Evolutionary conservation across 306 rosid genomes (phyloP).

Genomic region (Leucaena leucocephala): DNA sequence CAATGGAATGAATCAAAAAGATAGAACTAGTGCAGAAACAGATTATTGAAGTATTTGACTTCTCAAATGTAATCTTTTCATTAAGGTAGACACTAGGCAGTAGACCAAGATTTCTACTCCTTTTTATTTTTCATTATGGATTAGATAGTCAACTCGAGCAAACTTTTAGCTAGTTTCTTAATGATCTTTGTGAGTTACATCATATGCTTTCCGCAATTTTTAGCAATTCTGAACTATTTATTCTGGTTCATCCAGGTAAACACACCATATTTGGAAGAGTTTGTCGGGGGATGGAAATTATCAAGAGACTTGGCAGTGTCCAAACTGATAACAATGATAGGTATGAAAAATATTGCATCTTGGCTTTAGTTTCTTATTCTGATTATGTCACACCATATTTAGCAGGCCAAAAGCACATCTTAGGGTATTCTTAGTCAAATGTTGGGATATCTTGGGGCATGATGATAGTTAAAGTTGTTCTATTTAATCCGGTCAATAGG

Average conservation of each 20-base stretch:
- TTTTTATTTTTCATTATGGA: neutral
- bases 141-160: neutral
- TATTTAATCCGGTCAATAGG: neutral
- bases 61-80: neutral
- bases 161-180: conserved; percentile 17
- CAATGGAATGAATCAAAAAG: neutral
- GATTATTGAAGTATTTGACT: neutral
- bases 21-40: neutral
- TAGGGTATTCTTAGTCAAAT: conserved; percentile 4
- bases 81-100: neutral
- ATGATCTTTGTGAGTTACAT: conserved; percentile 19
- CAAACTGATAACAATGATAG: conserved; percentile 96
- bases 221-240: conserved; percentile 20
- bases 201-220: conserved; percentile 23
- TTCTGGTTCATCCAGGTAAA: conserved; percentile 66
- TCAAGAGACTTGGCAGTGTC: conserved; percentile 95
- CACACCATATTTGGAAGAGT: conserved; percentile 97
- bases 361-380: conserved; percentile 13
- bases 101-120: conserved; percentile 20
- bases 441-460: neutral
- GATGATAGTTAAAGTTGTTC: conserved; percentile 4
- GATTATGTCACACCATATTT: conserved; percentile 8
- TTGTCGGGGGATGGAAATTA: conserved; percentile 85
- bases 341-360: conserved; percentile 47
- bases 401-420: neutral